Evolutionary conservation across 2,329 filamentous ascomycete genomes (phyloP).

Genomic region (Aspergillus tamarii): DNA sequence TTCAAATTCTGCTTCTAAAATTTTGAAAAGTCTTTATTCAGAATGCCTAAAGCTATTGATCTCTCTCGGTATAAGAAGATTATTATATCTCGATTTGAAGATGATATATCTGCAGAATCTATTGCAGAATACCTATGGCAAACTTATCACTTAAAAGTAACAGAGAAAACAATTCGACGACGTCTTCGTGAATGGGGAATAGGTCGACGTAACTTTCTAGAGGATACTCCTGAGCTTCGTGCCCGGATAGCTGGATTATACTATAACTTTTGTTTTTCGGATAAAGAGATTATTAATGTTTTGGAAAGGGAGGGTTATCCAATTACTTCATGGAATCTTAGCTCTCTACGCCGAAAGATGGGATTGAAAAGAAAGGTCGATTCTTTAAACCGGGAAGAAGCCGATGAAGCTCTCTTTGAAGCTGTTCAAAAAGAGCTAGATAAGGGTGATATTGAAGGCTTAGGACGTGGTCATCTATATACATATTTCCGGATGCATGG

Average conservation of each 20-base stretch:
- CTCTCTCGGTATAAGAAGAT: background rate
- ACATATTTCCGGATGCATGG: constrained; percentile 17
- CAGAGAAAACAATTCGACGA: background rate
- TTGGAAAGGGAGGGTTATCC: background rate
- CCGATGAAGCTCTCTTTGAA: background rate
- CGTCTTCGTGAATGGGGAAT: background rate
- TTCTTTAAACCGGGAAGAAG: background rate
- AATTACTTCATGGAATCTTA: background rate
- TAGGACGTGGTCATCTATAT: constrained; percentile 16
- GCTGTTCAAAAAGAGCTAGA: constrained; percentile 10
- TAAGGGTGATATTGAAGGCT: constrained; percentile 18
- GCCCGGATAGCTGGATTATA: background rate
- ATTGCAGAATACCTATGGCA: background rate
- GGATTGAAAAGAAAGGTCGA: background rate
- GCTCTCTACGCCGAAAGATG: background rate
- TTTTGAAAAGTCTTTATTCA: too few relatives aligned
- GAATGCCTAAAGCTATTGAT: too few relatives aligned
- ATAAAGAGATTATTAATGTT: background rate
- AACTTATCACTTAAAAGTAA: background rate
- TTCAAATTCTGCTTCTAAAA: too few relatives aligned
- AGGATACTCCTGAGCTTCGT: background rate
- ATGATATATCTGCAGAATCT: background rate
- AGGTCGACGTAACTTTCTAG: background rate
- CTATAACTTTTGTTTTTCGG: background rate
- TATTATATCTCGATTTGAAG: background rate